A percentile compares a stretch with the other conserved stretches of the same genome.
These are phyloP conservation scores for Globisporangium heterothallicum DNA, from an alignment of 352 stramenopile genomes.

Conservation along the genomic window DNA sequence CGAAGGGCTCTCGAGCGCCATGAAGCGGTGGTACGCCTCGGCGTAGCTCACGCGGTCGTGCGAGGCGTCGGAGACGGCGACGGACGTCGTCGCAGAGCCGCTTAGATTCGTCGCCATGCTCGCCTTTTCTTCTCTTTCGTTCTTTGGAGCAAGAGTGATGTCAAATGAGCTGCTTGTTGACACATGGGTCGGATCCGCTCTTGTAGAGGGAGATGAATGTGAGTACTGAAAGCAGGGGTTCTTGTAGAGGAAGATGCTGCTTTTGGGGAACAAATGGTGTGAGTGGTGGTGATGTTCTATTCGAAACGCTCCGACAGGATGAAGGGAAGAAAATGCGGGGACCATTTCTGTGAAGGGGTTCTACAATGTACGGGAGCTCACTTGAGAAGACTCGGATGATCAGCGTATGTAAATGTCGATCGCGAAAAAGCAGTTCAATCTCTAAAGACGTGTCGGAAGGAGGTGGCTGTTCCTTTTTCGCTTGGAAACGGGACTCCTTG, in stretches of 20 bases:
- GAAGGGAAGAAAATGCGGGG: too few relatives aligned
- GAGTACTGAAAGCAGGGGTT: conserved; percentile 8
- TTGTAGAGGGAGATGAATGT: background rate
- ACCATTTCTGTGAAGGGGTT: too few relatives aligned
- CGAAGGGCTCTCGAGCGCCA: conserved; percentile 35
- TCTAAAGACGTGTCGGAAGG: too few relatives aligned
- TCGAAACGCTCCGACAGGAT: background rate
- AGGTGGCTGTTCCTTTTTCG: too few relatives aligned
- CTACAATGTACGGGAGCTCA: too few relatives aligned
- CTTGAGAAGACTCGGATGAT: too few relatives aligned
- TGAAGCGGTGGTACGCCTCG: conserved; percentile 33
- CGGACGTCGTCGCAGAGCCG: conserved; percentile 5
- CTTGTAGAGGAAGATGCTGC: conserved; percentile 26
- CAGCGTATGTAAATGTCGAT: too few relatives aligned
- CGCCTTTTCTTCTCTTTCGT: background rate
- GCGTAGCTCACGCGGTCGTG: conserved; percentile 34
- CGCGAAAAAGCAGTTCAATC: too few relatives aligned
- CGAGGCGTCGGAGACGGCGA: background rate
- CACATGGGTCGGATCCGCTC: conserved; percentile 5
- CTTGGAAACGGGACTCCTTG: too few relatives aligned
- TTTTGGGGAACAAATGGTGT: background rate
- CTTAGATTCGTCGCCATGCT: conserved; percentile 9
- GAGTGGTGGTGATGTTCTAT: background rate
- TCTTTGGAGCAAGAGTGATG: background rate
- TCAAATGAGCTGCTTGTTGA: background rate